Percentiles rank a stretch among this genome's conserved stretches.
These are phyloP conservation scores for Taiozyma sp. DNA, from an alignment of 1,139 yeast genomes.

Conservation along the genomic window DNA sequence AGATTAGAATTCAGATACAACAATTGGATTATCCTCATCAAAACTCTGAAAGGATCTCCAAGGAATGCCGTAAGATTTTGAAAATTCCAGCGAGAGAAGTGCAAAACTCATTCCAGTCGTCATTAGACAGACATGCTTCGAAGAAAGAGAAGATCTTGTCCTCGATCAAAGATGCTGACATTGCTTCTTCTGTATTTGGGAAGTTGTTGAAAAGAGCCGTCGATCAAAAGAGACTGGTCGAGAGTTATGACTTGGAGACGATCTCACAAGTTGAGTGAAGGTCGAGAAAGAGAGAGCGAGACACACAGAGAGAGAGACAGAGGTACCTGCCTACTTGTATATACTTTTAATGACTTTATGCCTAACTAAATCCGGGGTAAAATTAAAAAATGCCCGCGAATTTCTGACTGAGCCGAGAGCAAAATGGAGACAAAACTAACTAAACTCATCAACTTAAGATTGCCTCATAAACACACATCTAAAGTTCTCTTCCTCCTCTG, in stretches of 20 bases:
- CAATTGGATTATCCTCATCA: slow-evolving; percentile 71
- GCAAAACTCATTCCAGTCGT: slow-evolving; percentile 66
- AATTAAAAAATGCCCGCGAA: background rate
- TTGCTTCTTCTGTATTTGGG: slow-evolving; percentile 58
- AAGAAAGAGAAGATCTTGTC: slow-evolving; percentile 54
- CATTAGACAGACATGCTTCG: slow-evolving; percentile 58
- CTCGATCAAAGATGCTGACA: slow-evolving; percentile 51
- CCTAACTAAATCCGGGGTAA: background rate
- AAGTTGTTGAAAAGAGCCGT: slow-evolving; percentile 44
- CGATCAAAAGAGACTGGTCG: slow-evolving; percentile 42
- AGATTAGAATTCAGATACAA: slow-evolving; percentile 57
- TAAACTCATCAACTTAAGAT: background rate
- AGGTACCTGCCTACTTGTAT: background rate
- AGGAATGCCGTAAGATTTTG: slow-evolving; percentile 79
- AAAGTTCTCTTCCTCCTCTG: background rate
- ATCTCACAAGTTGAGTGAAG: slow-evolving; percentile 40
- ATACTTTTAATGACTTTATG: background rate
- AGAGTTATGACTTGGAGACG: slow-evolving; percentile 50
- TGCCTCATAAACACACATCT: background rate
- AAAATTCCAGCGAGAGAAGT: slow-evolving; percentile 83
- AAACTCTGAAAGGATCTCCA: slow-evolving; percentile 74
- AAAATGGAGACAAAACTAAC: background rate
- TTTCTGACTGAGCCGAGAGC: background rate
- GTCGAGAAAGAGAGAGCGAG: too few relatives aligned
- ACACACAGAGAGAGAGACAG: too few relatives aligned